Evolutionary conservation across 1,284 basidiomycete genomes (phyloP).

Genomic region (Cystobasidium sp.): DNA sequence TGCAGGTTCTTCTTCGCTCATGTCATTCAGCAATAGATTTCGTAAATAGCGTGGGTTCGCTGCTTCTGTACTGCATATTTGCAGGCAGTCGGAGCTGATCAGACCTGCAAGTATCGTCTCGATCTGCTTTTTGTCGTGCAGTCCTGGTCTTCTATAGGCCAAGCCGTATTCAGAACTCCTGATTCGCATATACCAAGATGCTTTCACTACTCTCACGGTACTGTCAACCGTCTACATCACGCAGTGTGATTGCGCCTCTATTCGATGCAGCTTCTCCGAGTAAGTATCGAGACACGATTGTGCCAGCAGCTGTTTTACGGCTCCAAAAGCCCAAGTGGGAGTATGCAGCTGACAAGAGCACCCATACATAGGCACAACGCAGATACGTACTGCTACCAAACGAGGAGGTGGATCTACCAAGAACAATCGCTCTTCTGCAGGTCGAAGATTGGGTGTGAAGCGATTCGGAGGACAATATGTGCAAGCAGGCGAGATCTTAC

Average conservation of each 20-base stretch:
- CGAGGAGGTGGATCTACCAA: slow-evolving; percentile 87
- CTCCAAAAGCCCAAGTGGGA: no score
- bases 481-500: slow-evolving; percentile 74
- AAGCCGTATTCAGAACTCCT: background rate
- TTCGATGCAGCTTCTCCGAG: slow-evolving; percentile 46
- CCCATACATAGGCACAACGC: slow-evolving; percentile 60
- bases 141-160: background rate
- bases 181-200: slow-evolving; percentile 14
- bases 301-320: background rate
- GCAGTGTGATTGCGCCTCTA: slow-evolving; percentile 42
- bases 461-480: slow-evolving; percentile 78
- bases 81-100: no score
- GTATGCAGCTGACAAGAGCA: background rate
- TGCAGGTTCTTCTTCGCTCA: no score
- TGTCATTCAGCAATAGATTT: no score
- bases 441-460: slow-evolving; percentile 88
- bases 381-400: slow-evolving; percentile 90
- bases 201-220: slow-evolving; percentile 45
- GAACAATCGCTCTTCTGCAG: slow-evolving; percentile 87
- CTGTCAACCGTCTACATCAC: slow-evolving; percentile 41
- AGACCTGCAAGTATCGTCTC: no score
- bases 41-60: no score
- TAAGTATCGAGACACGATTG: background rate
- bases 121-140: background rate
- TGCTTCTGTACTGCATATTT: no score